phyloP scores from a whole-genome alignment of 768 basidiomycete genomes.

The Termitomyces sp. region DNA sequence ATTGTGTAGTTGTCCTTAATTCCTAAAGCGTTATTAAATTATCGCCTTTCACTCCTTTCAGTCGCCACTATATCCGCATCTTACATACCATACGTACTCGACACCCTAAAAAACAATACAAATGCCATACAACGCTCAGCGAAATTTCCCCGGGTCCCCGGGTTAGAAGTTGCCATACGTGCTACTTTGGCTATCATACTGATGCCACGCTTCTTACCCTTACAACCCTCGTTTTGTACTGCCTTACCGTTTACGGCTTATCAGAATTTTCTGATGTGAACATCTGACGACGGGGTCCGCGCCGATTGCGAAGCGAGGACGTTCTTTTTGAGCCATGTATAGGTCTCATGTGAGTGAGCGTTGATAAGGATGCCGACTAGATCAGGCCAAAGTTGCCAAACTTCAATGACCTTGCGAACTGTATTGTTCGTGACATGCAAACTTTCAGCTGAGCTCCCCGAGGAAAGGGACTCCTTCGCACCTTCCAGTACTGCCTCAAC shows the following conservation, averaged over 20 bases:
- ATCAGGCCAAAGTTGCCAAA: too few species aligned
- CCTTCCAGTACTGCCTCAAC: neutral
- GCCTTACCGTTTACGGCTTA: neutral
- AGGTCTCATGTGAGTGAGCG: neutral
- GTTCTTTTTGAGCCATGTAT: neutral
- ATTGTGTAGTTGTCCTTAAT: neutral
- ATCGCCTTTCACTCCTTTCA: conserved; percentile 2
- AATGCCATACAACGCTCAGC: neutral
- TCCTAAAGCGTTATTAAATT: conserved; percentile 1
- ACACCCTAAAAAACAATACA: neutral
- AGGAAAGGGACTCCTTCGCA: neutral
- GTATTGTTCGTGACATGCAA: too few species aligned
- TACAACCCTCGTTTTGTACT: neutral
- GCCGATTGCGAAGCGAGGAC: neutral
- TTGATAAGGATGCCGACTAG: neutral
- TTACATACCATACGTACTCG: neutral
- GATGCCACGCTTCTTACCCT: neutral
- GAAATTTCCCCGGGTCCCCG: neutral
- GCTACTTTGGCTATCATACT: neutral
- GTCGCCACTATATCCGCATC: neutral
- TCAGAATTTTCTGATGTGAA: conserved; percentile 2
- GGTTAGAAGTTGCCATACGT: too few species aligned
- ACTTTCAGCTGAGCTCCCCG: neutral
- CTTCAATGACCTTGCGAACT: neutral
- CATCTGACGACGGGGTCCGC: neutral